phyloP scores from a whole-genome alignment of 2,329 filamentous ascomycete genomes.

The Immersiporthe knoxdaviesiana region DNA sequence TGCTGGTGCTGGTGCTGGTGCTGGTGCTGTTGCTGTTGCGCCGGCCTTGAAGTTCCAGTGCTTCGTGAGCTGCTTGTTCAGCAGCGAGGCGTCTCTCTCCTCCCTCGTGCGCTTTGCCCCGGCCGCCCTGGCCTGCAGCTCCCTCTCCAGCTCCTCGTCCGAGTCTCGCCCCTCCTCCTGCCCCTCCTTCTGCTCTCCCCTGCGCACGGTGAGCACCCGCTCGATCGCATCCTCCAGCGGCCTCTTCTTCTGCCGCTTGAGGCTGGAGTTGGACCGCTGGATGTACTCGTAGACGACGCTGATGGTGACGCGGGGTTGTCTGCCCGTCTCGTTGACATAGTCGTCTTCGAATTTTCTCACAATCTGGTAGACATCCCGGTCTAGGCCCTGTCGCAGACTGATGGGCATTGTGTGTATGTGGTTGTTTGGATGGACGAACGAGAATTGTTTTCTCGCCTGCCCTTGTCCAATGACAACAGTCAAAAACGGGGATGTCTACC shows the following conservation, averaged over 20 bases:
- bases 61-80: conserved; percentile 48
- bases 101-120: conserved; percentile 31
- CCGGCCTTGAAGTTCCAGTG: conserved; percentile 41
- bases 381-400: conserved; percentile 59
- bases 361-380: conserved; percentile 77
- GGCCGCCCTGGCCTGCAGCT: conserved; percentile 34
- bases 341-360: conserved; percentile 76
- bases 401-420: conserved; percentile 19
- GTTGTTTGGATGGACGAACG: neutral
- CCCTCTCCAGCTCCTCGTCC: conserved; percentile 47
- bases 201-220: conserved; percentile 74
- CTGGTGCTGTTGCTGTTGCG: conserved; percentile 20
- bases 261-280: conserved; percentile 81
- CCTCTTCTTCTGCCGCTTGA: conserved; percentile 81
- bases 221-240: conserved; percentile 85
- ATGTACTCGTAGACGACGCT: conserved; percentile 76
- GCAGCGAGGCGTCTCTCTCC: conserved; percentile 37
- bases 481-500: neutral
- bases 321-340: conserved; percentile 34
- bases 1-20: conserved; percentile 16
- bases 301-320: conserved; percentile 52
- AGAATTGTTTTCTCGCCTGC: neutral
- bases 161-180: conserved; percentile 59
- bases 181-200: conserved; percentile 62
- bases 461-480: neutral